A percentile compares a stretch with the other conserved stretches of the same genome.
phyloP scores from a whole-genome alignment of 2,329 filamentous ascomycete species.

The Chaetothyriales sp. region DNA sequence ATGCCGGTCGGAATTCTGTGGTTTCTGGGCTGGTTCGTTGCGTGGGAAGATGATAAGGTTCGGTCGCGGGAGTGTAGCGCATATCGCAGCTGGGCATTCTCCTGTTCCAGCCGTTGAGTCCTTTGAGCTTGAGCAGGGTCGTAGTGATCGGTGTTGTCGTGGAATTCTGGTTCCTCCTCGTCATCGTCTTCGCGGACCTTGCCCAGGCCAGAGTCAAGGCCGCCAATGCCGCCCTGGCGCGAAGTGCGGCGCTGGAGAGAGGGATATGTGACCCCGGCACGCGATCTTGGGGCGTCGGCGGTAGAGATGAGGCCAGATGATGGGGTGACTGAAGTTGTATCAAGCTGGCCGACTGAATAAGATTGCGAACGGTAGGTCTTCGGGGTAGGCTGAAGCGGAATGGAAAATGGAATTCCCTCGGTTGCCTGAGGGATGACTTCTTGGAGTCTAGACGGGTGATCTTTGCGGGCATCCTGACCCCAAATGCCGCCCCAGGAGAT shows the following conservation, averaged over 20 bases:
- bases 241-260: slow-evolving; percentile 69
- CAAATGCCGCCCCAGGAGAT: slow-evolving; percentile 54
- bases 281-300: slow-evolving; percentile 21
- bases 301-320: slow-evolving; percentile 22
- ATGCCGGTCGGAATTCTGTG: slow-evolving; percentile 29
- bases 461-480: slow-evolving; percentile 60
- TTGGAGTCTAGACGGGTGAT: slow-evolving; percentile 56
- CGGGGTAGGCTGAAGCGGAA: slow-evolving; percentile 74
- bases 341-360: slow-evolving; percentile 84
- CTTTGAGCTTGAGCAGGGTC: slow-evolving; percentile 28
- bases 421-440: slow-evolving; percentile 55
- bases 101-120: slow-evolving; percentile 32
- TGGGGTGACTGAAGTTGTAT: slow-evolving; percentile 25
- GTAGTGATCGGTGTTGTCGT: slow-evolving; percentile 22
- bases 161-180: slow-evolving; percentile 20
- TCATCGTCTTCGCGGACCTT: slow-evolving; percentile 35
- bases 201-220: slow-evolving; percentile 31
- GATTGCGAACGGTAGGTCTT: slow-evolving; percentile 93
- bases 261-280: slow-evolving; percentile 39
- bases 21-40: slow-evolving; percentile 19
- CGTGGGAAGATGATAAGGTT: slow-evolving; percentile 26
- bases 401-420: slow-evolving; percentile 64
- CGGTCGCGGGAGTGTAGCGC: slow-evolving; percentile 28
- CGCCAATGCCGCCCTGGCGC: slow-evolving; percentile 34
- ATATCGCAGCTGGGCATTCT: slow-evolving; percentile 33